phyloP scores from a whole-genome alignment of 2,329 filamentous ascomycete genomes.

The Lomentospora prolificans region DNA sequence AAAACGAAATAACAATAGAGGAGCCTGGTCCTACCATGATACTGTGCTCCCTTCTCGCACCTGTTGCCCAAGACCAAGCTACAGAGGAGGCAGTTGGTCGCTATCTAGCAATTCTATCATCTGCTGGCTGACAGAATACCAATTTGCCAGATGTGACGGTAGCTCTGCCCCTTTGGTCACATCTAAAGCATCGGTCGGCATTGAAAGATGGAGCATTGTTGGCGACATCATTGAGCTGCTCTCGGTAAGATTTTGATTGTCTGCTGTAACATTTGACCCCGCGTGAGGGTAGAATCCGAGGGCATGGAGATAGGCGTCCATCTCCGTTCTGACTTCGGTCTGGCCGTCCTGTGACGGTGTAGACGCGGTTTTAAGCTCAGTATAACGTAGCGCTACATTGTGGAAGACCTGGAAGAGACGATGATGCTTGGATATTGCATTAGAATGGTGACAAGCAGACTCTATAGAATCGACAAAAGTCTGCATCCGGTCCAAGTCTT shows the following conservation, averaged over 20 bases:
- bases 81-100: not conserved
- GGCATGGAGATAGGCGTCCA: not conserved
- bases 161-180: not conserved
- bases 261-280: not conserved
- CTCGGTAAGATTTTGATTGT: not conserved
- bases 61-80: not conserved
- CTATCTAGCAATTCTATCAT: constrained; percentile 24
- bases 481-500: not conserved
- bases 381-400: not conserved
- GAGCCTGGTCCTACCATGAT: too few species aligned
- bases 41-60: too few species aligned
- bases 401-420: constrained; percentile 6
- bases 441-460: not conserved
- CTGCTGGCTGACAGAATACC: constrained; percentile 27
- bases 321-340: not conserved
- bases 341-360: constrained; percentile 17
- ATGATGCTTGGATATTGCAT: not conserved
- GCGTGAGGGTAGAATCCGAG: not conserved
- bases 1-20: too few species aligned
- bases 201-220: not conserved
- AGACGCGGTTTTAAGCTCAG: not conserved
- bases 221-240: not conserved
- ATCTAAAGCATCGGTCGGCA: not conserved
- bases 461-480: not conserved
- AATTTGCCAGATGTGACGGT: constrained; percentile 22